Evolutionary conservation across 2,329 filamentous ascomycete species (phyloP), one percentile per base, ranked within the genome.

Genomic region (Zasmidium citrigriseum): DNA sequence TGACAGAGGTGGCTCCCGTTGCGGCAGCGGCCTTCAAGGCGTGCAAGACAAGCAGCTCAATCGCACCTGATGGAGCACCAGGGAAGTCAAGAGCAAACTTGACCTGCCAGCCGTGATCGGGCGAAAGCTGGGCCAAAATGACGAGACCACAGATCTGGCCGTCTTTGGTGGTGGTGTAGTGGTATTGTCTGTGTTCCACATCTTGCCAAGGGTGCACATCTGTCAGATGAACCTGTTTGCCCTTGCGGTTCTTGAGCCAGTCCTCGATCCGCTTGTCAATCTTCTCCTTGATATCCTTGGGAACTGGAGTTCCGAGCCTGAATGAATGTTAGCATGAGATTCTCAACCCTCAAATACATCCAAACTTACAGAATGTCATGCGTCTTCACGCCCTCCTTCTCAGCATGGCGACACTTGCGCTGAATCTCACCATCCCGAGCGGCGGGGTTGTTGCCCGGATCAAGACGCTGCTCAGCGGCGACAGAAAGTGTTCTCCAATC

Each of bases 81-180:
- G 92, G 93, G 81, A 97, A 96, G 75, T 97, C 91, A 55, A 97
- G 86, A n/a, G 89, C 90, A 80, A 95, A 96, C 79, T 97, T 97
- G 72, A 96, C 88, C 78, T 97, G 93, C 86, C 91, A 96, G 55
- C 93, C 93, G 72, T 96, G 86, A 34, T 85, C 81, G 1, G 91
- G 90, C 2, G 89, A 85, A 24, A 97, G 85, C 73, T 91, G 89
- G 54, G 90, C 89, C 68, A 97, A 80, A 9, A 93, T 87, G n/a
- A 93, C 88, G 58, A 97, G 83, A 29, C 89, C 88, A 45, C 83
- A 83, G 57, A 97, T 85, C 59, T 83, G 85, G 62, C 89, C 89
- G 16, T 90, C 83, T 69, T 84, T 82, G 64, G 89, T 89, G 64
- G 88, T 83, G 10, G 91, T 89, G 68, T 91, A 89, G 71, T 93